Evolutionary conservation across 441 rosid genomes (phyloP).

Genomic region (Pelargonium citronellum): DNA sequence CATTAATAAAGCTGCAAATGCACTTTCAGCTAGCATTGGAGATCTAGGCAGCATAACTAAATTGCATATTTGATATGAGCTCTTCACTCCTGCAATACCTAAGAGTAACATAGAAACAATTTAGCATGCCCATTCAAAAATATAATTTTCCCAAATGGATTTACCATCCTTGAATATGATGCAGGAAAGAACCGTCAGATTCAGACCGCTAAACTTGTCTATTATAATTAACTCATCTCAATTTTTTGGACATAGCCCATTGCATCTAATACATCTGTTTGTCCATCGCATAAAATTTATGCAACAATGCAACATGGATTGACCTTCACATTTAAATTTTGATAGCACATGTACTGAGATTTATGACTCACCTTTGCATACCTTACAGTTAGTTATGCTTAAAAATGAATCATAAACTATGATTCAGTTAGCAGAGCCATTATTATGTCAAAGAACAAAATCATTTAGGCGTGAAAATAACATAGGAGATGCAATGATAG

Average conservation of each 20-base stretch:
- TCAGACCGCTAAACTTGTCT: not conserved
- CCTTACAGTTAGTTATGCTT: not conserved
- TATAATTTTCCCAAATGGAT: not conserved
- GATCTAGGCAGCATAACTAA: not conserved
- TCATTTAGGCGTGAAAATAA: not conserved
- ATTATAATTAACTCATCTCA: not conserved
- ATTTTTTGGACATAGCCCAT: not conserved
- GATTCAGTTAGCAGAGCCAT: not conserved
- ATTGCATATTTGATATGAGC: not conserved
- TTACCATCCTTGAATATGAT: not conserved
- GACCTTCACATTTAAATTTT: too few species aligned
- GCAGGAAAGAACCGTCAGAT: not conserved
- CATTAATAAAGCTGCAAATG: too few species aligned
- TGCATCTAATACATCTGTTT: not conserved
- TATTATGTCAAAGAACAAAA: not conserved
- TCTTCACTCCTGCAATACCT: not conserved
- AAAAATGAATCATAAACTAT: not conserved
- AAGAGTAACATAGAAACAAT: too few species aligned
- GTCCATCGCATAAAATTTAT: too few species aligned
- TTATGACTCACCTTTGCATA: not conserved
- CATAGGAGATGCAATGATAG: constrained; percentile 8
- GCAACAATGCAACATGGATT: too few species aligned
- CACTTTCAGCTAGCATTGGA: not conserved
- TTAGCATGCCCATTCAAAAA: not conserved
- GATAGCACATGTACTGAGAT: not conserved